Evolutionary conservation across 2,329 filamentous ascomycete genomes (phyloP), one percentile per base, ranked within the genome.

Genomic region (Cadophora malorum): DNA sequence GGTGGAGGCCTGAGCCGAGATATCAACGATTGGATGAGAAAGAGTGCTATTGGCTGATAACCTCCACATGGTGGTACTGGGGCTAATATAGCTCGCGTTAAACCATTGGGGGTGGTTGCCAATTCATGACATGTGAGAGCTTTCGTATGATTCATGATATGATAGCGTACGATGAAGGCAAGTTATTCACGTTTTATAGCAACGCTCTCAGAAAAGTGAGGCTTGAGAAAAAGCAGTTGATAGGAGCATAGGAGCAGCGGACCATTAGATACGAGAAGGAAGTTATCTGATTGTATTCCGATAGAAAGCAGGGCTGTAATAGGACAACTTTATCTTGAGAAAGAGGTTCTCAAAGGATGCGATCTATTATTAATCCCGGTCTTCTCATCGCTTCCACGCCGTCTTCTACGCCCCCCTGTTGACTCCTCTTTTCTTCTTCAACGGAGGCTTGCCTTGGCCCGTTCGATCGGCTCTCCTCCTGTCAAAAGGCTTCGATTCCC

Each of bases 371-470:
- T 38, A n/a, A 61, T 49, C 25, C 38, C 23, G 12, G 9, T 61
- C 23, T 38, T 61, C 58, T n/a, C 58, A 45, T 61, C 38, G 14
- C 21, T 49, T 28, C 58, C 38, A 61, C 38, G 28, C 25, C n/a
- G 12, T 31, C 21, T n/a, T 61, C n/a, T 61, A 4, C 8, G 21
- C 41, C 58, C 25, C 28, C 58, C 25, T 28, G 23, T 38, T 49
- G 38, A 47, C 35, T 61, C 58, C 41, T 45, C 58, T 49, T 47
- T 49, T 47, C 23, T 45, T 45, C 38, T 59, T 59, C 55, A 38
- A 21, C 55, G 50, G 50, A 55, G 28, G 23, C 28, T 59, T 41
- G 23, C 41, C 12, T 45, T 45, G 35, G 35, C 31, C 10, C 21
- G 3, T 25, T 61, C 38, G 25, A 49, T 33, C 9, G 38, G 8